Evolutionary conservation across 2,329 filamentous ascomycete species (phyloP).

Genomic region (Pezizomycotina sp.): DNA sequence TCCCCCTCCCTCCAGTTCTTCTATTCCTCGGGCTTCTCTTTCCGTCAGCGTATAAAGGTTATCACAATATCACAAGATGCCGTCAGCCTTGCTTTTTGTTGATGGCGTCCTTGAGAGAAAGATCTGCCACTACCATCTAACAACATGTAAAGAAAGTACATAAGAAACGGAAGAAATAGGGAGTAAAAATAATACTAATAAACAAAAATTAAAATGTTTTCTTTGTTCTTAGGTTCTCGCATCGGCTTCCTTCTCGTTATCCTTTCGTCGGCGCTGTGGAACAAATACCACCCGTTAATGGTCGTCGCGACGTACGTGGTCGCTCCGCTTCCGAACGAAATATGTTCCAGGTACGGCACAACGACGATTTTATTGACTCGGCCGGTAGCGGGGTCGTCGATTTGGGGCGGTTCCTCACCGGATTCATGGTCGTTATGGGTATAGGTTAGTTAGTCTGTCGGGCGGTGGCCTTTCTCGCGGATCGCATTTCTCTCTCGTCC

Average conservation of each 20-base stretch:
- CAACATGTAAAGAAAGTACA: too few species aligned
- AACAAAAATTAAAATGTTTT: neutral
- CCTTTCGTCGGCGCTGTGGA: constrained; percentile 86
- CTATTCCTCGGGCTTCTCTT: too few species aligned
- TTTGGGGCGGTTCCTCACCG: constrained; percentile 83
- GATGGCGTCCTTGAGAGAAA: too few species aligned
- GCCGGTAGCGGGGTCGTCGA: constrained; percentile 73
- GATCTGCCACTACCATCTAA: too few species aligned
- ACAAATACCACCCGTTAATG: constrained; percentile 85
- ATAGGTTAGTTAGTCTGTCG: constrained; percentile 79
- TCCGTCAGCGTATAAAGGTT: too few species aligned
- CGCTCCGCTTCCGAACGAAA: constrained; percentile 90
- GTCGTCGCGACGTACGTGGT: constrained; percentile 92
- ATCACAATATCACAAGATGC: too few species aligned
- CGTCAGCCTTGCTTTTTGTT: too few species aligned
- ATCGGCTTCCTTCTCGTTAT: constrained; percentile 98
- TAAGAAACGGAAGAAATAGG: too few species aligned
- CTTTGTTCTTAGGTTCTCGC: constrained; percentile 50
- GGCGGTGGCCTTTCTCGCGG: too few species aligned
- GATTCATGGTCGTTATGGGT: constrained; percentile 93
- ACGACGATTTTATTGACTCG: constrained; percentile 83
- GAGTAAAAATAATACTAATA: constrained; percentile 18
- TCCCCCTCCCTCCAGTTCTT: constrained; percentile 1
- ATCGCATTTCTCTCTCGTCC: neutral
- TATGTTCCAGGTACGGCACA: constrained; percentile 61